Conservation (phyloP, 495 filamentous ascomycete species). For the Apodospora peruviana region DNA sequence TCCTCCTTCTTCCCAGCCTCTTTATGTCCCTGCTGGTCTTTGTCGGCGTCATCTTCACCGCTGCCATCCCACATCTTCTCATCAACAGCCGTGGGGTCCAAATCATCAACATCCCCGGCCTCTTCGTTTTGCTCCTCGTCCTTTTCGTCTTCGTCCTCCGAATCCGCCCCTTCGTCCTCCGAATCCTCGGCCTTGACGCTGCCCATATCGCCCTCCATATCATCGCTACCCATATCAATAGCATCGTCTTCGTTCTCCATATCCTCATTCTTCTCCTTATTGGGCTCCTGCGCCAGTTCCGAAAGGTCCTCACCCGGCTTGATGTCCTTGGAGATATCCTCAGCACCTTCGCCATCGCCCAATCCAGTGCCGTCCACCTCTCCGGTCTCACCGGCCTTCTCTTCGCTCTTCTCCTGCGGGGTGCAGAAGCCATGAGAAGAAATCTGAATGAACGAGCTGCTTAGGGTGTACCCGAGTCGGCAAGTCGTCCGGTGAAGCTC, state of each 20-base stretch:
- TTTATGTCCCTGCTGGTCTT: conserved; percentile 66
- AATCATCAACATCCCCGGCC: conserved; percentile 79
- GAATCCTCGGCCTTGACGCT: conserved; percentile 58
- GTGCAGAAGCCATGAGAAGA: conserved; percentile 84
- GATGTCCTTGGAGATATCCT: conserved; percentile 97
- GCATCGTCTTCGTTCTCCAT: conserved; percentile 80
- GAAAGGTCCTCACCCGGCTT: conserved; percentile 87
- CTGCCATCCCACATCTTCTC: conserved; percentile 97
- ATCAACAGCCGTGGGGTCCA: conserved; percentile 83
- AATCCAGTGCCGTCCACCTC: conserved; percentile 94
- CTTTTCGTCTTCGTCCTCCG: conserved; percentile 22
- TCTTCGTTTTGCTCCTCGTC: conserved; percentile 67
- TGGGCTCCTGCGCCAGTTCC: conserved; percentile 80
- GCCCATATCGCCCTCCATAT: conserved; percentile 73
- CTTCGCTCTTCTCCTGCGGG: conserved; percentile 68
- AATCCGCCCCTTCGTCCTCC: conserved; percentile 46
- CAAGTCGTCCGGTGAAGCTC: conserved; percentile 61
- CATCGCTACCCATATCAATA: conserved; percentile 91
- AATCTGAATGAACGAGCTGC: conserved; percentile 68
- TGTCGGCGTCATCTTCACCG: conserved; percentile 66
- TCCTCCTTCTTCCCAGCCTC: conserved; percentile 55
- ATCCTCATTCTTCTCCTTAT: conserved; percentile 62
- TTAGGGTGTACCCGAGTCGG: conserved; percentile 67
- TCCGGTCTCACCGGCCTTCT: conserved; percentile 59
- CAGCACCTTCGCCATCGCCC: conserved; percentile 89